phyloP scores from a whole-genome alignment of 2,329 filamentous ascomycete genomes.

The Xylaria hypoxylon region DNA sequence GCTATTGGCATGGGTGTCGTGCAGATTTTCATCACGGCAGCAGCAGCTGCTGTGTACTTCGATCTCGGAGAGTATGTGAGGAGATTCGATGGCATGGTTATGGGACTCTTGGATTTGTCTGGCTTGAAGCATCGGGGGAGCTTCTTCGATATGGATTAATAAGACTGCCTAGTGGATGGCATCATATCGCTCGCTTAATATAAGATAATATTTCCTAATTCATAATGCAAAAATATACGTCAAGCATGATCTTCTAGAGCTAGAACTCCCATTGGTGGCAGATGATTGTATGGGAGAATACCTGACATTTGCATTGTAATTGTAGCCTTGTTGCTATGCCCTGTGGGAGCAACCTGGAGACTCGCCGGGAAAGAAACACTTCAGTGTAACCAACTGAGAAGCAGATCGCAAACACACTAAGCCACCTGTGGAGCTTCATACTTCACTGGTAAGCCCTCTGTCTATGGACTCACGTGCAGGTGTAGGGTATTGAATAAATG shows the following conservation, averaged over 20 bases:
- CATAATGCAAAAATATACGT: conserved; percentile 8
- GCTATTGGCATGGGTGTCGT: conserved; percentile 57
- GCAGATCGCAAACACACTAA: no score
- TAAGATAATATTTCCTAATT: conserved; percentile 13
- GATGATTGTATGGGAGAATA: no score
- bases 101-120: conserved; percentile 61
- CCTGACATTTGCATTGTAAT: no score
- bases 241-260: not conserved
- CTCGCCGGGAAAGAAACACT: no score
- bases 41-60: conserved; percentile 55
- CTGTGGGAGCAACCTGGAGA: no score
- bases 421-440: no score
- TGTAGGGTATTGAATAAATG: no score
- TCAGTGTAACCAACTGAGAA: no score
- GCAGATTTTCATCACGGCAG: conserved; percentile 55
- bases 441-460: no score
- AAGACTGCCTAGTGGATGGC: not conserved
- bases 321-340: no score
- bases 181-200: conserved; percentile 19
- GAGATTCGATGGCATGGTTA: conserved; percentile 59
- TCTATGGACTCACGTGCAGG: no score
- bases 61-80: conserved; percentile 57
- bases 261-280: not conserved
- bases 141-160: conserved; percentile 58
- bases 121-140: conserved; percentile 57